Evolutionary conservation across 1,139 yeast species (phyloP), one percentile per base, ranked within the genome.

Genomic region (Blastobotrys niveus): DNA sequence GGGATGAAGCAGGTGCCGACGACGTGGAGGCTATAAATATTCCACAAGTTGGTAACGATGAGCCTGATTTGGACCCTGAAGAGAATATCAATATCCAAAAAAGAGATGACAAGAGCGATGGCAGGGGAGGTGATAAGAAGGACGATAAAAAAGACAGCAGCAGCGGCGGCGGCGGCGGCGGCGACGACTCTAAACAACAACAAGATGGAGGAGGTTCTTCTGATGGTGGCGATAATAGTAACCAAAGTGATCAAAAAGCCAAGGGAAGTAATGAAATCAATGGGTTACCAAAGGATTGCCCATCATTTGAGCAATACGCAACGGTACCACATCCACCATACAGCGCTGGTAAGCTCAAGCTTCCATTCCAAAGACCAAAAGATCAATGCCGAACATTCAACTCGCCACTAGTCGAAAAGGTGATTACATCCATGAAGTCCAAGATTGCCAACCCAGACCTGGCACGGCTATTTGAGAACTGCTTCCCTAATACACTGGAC

Each of bases 401-500:
- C 1, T 81, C 91, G 0, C 57, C 59, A 0, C 76, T 77, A 0
- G 82, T 87, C 3, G 96, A 87, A 48, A 54, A 58, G n/a, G 67
- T 80, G 33, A 76, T 87, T 22, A 60, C 55, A 1, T 81, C 78
- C 46, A 68, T 85, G 60, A 74, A 66, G 43, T 34, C 42, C 2
- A 72, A 73, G 54, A 68, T 84, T 18, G 61, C 62, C 31, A 80
- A 81, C 57, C 74, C 73, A 0, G 95, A 87, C 60, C 65, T 87
- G 43, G 85, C 83, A 2, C 67, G 93, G 43, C 64, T 87, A 49
- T 74, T 87, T 54, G 95, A 86, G 57, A 87, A 87, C 59, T 75
- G 93, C 45, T 73, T 87, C 49, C 96, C 96, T 7, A 88, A 88
- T 59, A 87, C 96, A 0, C 67, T 88, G 42, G 96, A 87, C 58